Evolutionary conservation across 2,329 filamentous ascomycete species (phyloP).

Genomic region (Leptographium flavum): DNA sequence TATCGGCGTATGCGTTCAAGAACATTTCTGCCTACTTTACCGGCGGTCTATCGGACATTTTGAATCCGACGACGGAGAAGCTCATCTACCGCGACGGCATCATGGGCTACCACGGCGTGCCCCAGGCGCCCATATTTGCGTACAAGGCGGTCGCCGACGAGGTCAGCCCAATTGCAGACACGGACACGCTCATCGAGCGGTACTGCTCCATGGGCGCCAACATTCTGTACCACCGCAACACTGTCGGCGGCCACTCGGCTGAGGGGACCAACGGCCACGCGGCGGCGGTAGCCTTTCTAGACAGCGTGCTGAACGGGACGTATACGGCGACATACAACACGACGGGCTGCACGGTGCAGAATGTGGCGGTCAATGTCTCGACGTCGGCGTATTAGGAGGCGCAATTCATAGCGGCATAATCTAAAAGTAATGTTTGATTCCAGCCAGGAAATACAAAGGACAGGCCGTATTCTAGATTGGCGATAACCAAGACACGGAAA

Average conservation of each 20-base stretch:
- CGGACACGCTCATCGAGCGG: slow-evolving; percentile 3
- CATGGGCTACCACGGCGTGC: slow-evolving; percentile 24
- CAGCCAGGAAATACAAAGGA: no score
- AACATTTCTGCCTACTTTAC: slow-evolving; percentile 27
- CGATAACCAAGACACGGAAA: no score
- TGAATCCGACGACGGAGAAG: slow-evolving; percentile 12
- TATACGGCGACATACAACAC: slow-evolving; percentile 5
- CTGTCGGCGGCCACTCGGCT: slow-evolving; percentile 24
- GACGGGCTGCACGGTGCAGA: slow-evolving; percentile 6
- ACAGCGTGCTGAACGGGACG: slow-evolving; percentile 9
- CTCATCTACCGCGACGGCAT: slow-evolving; percentile 18
- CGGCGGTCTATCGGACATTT: slow-evolving; percentile 16
- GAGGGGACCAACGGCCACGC: slow-evolving; percentile 15
- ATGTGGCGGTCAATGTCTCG: slow-evolving; percentile 7
- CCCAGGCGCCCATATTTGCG: slow-evolving; percentile 28
- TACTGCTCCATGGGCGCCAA: slow-evolving; percentile 24
- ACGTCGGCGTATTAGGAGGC: background rate
- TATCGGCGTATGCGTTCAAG: slow-evolving; percentile 18
- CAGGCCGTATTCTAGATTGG: no score
- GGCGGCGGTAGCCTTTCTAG: slow-evolving; percentile 13
- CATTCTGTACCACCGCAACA: slow-evolving; percentile 29
- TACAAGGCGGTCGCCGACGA: slow-evolving; percentile 33
- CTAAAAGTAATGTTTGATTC: no score
- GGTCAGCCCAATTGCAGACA: slow-evolving; percentile 24
- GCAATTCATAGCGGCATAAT: no score